phyloP scores from a whole-genome alignment of 2,329 filamentous ascomycete genomes.

The Apiospora rasikravindrae region DNA sequence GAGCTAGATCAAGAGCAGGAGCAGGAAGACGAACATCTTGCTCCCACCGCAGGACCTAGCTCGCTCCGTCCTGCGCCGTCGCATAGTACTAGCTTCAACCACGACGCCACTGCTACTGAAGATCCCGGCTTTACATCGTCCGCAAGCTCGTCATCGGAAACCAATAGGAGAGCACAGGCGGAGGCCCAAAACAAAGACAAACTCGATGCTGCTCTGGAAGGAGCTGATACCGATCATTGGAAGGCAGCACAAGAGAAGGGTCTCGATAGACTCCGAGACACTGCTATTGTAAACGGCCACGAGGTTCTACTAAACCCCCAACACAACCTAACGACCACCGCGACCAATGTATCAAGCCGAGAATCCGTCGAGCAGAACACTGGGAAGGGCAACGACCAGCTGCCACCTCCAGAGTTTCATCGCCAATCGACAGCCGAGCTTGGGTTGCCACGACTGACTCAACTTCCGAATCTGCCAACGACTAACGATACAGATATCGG shows the following conservation, averaged over 20 bases:
- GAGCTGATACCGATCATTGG: slow-evolving; percentile 79
- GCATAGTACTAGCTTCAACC: slow-evolving; percentile 36
- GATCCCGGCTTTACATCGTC: slow-evolving; percentile 26
- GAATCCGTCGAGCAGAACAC: slow-evolving; percentile 41
- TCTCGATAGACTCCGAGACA: slow-evolving; percentile 70
- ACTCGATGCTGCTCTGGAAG: slow-evolving; percentile 67
- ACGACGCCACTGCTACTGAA: slow-evolving; percentile 32
- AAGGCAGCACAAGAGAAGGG: slow-evolving; percentile 66
- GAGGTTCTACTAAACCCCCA: slow-evolving; percentile 67
- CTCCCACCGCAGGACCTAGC: slow-evolving; percentile 29
- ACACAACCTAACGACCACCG: slow-evolving; percentile 17
- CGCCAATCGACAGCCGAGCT: slow-evolving; percentile 70
- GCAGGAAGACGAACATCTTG: background rate
- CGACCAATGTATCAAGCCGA: slow-evolving; percentile 33
- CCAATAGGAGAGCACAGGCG: slow-evolving; percentile 50
- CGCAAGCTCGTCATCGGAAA: slow-evolving; percentile 30
- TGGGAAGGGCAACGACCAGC: slow-evolving; percentile 47
- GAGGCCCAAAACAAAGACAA: background rate
- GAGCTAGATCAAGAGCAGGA: slow-evolving; percentile 20
- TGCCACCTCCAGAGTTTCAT: slow-evolving; percentile 63
- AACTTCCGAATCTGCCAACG: slow-evolving; percentile 72
- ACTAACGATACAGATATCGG: slow-evolving; percentile 84
- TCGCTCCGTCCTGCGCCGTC: slow-evolving; percentile 26
- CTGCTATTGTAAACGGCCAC: slow-evolving; percentile 67
- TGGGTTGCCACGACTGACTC: slow-evolving; percentile 70